Evolutionary conservation across 2,329 filamentous ascomycete species (phyloP).

Genomic region (Phialocephala subalpina): DNA sequence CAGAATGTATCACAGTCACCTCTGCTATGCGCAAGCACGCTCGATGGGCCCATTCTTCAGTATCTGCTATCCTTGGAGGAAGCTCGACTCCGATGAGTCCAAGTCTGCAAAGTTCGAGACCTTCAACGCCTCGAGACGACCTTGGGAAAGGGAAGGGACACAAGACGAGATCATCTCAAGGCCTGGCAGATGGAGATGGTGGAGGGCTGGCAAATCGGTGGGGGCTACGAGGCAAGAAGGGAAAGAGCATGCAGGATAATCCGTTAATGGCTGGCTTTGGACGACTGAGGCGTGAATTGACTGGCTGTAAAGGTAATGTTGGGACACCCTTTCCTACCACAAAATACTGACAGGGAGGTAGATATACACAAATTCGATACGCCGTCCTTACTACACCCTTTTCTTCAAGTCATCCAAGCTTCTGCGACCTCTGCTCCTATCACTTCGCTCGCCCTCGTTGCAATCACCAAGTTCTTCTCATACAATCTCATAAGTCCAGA

Average conservation of each 20-base stretch:
- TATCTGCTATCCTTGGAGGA: slow-evolving; percentile 92
- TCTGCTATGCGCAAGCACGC: slow-evolving; percentile 98
- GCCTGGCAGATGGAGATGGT: slow-evolving; percentile 57
- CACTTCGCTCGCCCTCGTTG: slow-evolving; percentile 91
- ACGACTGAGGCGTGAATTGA: slow-evolving; percentile 85
- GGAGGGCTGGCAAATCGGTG: slow-evolving; percentile 79
- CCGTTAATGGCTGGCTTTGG: slow-evolving; percentile 96
- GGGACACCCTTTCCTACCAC: slow-evolving; percentile 9
- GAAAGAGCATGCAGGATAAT: slow-evolving; percentile 97
- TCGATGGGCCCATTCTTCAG: slow-evolving; percentile 93
- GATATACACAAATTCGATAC: slow-evolving; percentile 92
- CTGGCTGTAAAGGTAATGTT: slow-evolving; percentile 76
- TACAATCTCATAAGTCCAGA: slow-evolving; percentile 88
- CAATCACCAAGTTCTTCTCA: slow-evolving; percentile 94
- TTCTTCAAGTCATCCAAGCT: slow-evolving; percentile 94
- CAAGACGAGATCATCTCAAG: slow-evolving; percentile 35
- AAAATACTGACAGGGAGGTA: slow-evolving; percentile 48
- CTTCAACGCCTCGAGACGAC: slow-evolving; percentile 47
- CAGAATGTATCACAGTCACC: slow-evolving; percentile 98
- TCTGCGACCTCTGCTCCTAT: slow-evolving; percentile 96
- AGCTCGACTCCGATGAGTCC: slow-evolving; percentile 54
- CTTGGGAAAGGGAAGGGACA: slow-evolving; percentile 31
- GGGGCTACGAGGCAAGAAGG: slow-evolving; percentile 93
- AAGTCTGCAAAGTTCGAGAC: slow-evolving; percentile 53
- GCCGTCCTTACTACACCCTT: slow-evolving; percentile 87